Base-by-base conservation (phyloP, 305 asterid genomes). In the Euphrasia arctica region DNA sequence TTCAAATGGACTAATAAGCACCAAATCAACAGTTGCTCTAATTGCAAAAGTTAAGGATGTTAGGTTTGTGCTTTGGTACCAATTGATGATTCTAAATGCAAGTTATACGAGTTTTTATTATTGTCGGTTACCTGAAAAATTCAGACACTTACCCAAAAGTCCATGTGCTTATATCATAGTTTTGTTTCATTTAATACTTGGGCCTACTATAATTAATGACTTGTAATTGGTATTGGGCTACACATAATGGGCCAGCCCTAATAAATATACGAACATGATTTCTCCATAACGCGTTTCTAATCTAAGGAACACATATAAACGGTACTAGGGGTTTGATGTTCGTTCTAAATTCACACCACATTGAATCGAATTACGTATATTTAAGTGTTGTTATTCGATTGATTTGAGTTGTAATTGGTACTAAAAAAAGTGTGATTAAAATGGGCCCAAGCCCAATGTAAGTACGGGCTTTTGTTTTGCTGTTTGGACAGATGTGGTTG, bases 151-250 rank as follows among this genome's bases (percentile, higher is more conserved):
- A 36, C 51, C 41, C 55, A 25, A 10, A n/a, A n/a, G 13, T 14
- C 31, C 68, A 65, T 41, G 34, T 12, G 43, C 43, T 25, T 22
- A 50, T 41, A 10, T 42, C 62, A n/a, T 31, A 36, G 28, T 54
- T 39, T 63, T 51, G 60, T 7, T 25, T 8, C 50, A 22, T 39
- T 18, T 9, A 18, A 41, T 41, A 54, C n/a, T 54, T 54, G 63
- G 70, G 54, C 56, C 70, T 54, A 54, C 62, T 55, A 39, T 39
- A 9, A 65, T 55, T 54, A 65, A 54, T 65, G 70, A 25, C 2
- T 64, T 28, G 28, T 58, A 10, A 14, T 51, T 32, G 47, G 47
- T 31, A 25, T 14, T 34, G 51, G 51, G 68, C 36, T 63, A 34
- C 28, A 54, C 34, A 14, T 39, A 15, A 63, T 63, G 68, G 60